Percentiles rank a stretch among this genome's conserved stretches.
Conservation (phyloP, 208 protist genomes). For the Leishmania mexicana region DNA sequence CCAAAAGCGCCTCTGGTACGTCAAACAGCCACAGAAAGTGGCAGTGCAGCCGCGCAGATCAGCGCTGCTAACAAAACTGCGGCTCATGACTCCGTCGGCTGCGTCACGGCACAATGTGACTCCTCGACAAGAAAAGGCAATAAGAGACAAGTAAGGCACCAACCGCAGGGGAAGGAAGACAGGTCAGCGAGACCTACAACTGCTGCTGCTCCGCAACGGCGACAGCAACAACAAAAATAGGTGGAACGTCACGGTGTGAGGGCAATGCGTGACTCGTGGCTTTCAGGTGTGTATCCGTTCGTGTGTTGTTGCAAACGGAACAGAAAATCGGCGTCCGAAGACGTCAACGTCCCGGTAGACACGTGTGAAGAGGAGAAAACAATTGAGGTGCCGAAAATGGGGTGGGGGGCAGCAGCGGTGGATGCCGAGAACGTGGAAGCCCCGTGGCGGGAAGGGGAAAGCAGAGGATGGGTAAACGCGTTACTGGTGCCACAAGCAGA, state of each 20-base stretch:
- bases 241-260: background rate
- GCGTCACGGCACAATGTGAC: background rate
- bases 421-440: background rate
- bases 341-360: background rate
- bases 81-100: conserved; percentile 33
- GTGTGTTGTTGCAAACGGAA: background rate
- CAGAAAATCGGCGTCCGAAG: background rate
- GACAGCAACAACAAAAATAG: background rate
- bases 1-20: conserved; percentile 80
- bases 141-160: conserved; percentile 17
- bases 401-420: background rate
- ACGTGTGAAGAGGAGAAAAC: too few relatives aligned
- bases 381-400: background rate
- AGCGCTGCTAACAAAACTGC: conserved; percentile 63
- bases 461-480: background rate
- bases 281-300: background rate
- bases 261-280: background rate
- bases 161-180: background rate
- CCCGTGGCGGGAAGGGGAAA: background rate
- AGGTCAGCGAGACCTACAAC: background rate
- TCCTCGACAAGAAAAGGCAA: background rate
- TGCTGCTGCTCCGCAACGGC: background rate
- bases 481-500: background rate
- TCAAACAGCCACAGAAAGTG: conserved; percentile 26
- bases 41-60: conserved; percentile 48